These are phyloP conservation scores for Tricladium varicosporioides DNA, from an alignment of 2,329 filamentous ascomycete genomes.

Conservation along the genomic window DNA sequence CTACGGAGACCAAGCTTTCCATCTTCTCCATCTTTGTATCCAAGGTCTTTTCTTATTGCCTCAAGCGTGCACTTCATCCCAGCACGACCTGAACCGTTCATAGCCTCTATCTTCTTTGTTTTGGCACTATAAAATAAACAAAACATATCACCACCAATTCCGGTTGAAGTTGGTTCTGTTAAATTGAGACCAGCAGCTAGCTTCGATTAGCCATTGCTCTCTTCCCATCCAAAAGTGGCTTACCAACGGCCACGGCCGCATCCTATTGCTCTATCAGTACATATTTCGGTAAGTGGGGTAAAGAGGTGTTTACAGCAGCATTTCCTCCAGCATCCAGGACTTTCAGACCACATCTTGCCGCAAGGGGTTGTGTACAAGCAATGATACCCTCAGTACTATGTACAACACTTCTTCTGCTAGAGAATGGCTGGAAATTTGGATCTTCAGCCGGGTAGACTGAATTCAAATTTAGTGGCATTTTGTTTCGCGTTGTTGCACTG, in stretches of 20 bases:
- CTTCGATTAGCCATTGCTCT: constrained; percentile 5
- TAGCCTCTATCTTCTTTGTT: constrained; percentile 74
- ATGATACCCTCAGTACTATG: constrained; percentile 93
- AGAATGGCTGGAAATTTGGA: constrained; percentile 58
- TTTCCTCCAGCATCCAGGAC: constrained; percentile 88
- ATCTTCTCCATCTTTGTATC: constrained; percentile 54
- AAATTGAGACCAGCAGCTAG: constrained; percentile 86
- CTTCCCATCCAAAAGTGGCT: constrained; percentile 28
- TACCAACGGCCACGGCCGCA: constrained; percentile 90
- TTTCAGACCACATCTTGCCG: constrained; percentile 81
- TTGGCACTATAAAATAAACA: constrained; percentile 87
- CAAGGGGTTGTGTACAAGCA: constrained; percentile 84
- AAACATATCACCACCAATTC: constrained; percentile 97
- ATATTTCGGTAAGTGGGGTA: constrained; percentile 11
- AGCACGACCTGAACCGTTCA: constrained; percentile 92
- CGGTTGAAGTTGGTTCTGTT: constrained; percentile 88
- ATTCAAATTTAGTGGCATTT: constrained; percentile 33
- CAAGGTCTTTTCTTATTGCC: constrained; percentile 66
- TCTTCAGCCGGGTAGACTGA: constrained; percentile 31
- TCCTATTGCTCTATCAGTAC: constrained; percentile 54
- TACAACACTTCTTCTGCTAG: constrained; percentile 85
- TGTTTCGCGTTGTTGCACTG: neutral
- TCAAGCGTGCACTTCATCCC: constrained; percentile 68
- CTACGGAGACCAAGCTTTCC: constrained; percentile 70
- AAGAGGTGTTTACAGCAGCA: constrained; percentile 66